Percentiles rank a stretch among this genome's conserved stretches.
phyloP scores from a whole-genome alignment of 371 early-diverging fungal species.

The Mucor piriformis region DNA sequence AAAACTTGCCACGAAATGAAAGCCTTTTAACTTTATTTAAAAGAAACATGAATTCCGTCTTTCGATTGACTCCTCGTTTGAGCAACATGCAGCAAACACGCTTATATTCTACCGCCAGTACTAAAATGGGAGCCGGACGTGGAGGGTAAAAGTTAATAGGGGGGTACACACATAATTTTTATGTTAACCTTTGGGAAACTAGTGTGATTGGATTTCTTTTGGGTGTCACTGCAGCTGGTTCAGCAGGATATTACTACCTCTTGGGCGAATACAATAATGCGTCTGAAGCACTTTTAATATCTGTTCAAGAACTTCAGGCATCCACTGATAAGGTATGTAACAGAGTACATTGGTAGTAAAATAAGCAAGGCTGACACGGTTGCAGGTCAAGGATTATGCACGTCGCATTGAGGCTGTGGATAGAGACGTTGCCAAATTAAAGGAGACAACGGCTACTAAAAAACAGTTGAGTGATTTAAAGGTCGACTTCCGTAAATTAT shows the following conservation, averaged over 20 bases:
- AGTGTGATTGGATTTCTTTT: slow-evolving; percentile 79
- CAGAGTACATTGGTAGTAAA: too few species aligned
- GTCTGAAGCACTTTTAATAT: slow-evolving; percentile 67
- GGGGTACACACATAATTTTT: too few species aligned
- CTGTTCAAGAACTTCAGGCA: slow-evolving; percentile 75
- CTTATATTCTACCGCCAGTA: slow-evolving; percentile 15
- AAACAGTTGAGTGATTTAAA: slow-evolving; percentile 70
- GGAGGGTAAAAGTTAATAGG: slow-evolving; percentile 44
- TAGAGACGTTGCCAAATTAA: slow-evolving; percentile 63
- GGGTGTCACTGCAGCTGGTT: slow-evolving; percentile 77
- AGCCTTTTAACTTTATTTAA: too few species aligned
- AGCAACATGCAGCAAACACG: slow-evolving; percentile 7
- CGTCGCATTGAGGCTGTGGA: slow-evolving; percentile 76
- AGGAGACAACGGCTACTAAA: slow-evolving; percentile 59
- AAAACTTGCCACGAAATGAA: too few species aligned
- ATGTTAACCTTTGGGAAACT: background rate
- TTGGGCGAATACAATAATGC: slow-evolving; percentile 82
- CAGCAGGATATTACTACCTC: slow-evolving; percentile 78
- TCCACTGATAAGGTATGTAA: slow-evolving; percentile 71
- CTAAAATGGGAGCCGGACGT: slow-evolving; percentile 31
- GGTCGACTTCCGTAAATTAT: slow-evolving; percentile 70
- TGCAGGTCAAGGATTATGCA: slow-evolving; percentile 56
- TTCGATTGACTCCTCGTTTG: slow-evolving; percentile 30
- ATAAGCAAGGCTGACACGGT: background rate
- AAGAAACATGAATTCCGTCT: slow-evolving; percentile 29